These are phyloP conservation scores for Pichia insulana DNA, from an alignment of 805 yeast genomes.

Conservation along the genomic window DNA sequence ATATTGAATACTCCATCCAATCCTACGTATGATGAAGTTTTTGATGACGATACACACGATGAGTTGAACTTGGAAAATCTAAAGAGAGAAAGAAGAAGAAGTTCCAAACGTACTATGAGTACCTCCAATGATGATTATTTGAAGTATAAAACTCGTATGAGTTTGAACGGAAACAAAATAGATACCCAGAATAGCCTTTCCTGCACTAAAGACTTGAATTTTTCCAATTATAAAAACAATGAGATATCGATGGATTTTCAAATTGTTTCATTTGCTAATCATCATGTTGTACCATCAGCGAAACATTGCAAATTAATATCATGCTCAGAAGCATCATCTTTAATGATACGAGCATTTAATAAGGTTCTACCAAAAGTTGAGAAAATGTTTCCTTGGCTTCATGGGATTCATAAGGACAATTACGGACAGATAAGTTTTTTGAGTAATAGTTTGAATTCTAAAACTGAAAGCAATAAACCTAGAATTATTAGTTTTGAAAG, in stretches of 20 bases:
- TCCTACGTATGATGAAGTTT: not conserved
- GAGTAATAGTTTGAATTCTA: constrained; percentile 14
- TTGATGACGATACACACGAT: constrained; percentile 1
- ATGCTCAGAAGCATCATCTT: constrained; percentile 20
- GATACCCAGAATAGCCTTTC: not conserved
- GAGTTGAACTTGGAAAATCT: not conserved
- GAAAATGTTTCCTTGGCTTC: constrained; percentile 83
- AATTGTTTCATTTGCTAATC: constrained; percentile 16
- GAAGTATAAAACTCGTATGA: constrained; percentile 20
- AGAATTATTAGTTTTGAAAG: constrained; percentile 12
- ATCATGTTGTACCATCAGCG: constrained; percentile 12
- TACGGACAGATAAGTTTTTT: constrained; percentile 44
- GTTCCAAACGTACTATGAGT: constrained; percentile 24
- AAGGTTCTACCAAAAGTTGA: constrained; percentile 51
- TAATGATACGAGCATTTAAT: constrained; percentile 17
- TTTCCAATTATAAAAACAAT: not conserved
- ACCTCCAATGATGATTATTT: constrained; percentile 24
- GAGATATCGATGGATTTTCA: constrained; percentile 11
- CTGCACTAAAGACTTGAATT: not conserved
- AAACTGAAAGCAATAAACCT: constrained; percentile 3
- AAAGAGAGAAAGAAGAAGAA: constrained; percentile 8
- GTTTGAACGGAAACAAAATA: constrained; percentile 1
- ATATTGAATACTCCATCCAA: not conserved
- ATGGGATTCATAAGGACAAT: constrained; percentile 57
- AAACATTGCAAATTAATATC: constrained; percentile 18